Evolutionary conservation across 768 basidiomycete genomes (phyloP).

Genomic region (Scleroderma bovista): DNA sequence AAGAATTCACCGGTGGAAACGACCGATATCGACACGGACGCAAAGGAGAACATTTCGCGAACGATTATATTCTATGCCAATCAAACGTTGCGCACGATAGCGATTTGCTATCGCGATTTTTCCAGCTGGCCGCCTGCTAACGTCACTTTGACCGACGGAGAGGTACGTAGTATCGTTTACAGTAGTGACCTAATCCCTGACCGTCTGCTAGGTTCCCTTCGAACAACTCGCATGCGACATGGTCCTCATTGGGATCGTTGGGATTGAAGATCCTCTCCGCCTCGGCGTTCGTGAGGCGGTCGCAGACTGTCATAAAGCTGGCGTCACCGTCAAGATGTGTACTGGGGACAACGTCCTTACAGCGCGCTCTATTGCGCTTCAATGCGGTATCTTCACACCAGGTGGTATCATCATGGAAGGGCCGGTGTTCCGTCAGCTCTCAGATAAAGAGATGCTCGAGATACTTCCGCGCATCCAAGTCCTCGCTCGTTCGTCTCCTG

Average conservation of each 20-base stretch:
- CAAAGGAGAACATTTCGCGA: constrained; percentile 76
- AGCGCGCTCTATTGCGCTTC: constrained; percentile 91
- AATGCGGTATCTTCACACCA: constrained; percentile 91
- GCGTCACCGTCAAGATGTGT: constrained; percentile 96
- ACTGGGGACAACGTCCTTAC: constrained; percentile 97
- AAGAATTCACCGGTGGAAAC: constrained; percentile 43
- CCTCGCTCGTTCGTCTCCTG: constrained; percentile 93
- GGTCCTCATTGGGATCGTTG: constrained; percentile 84
- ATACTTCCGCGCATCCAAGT: constrained; percentile 92
- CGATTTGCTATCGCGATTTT: constrained; percentile 89
- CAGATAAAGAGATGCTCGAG: constrained; percentile 62
- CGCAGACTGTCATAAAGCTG: constrained; percentile 78
- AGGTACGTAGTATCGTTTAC: constrained; percentile 40
- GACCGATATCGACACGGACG: constrained; percentile 55
- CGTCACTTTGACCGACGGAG: constrained; percentile 36
- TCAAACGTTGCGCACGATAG: constrained; percentile 91
- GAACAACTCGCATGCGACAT: constrained; percentile 64
- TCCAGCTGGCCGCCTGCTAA: constrained; percentile 75
- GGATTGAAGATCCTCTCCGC: constrained; percentile 95
- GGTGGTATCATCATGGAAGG: constrained; percentile 99
- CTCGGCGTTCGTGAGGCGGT: constrained; percentile 88
- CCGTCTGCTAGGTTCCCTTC: constrained; percentile 51
- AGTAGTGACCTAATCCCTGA: constrained; percentile 3
- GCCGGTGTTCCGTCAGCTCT: constrained; percentile 82
- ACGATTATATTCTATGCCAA: constrained; percentile 99